Conservation (phyloP, 306 rosid genomes). For the Hippophae tibetana region DNA sequence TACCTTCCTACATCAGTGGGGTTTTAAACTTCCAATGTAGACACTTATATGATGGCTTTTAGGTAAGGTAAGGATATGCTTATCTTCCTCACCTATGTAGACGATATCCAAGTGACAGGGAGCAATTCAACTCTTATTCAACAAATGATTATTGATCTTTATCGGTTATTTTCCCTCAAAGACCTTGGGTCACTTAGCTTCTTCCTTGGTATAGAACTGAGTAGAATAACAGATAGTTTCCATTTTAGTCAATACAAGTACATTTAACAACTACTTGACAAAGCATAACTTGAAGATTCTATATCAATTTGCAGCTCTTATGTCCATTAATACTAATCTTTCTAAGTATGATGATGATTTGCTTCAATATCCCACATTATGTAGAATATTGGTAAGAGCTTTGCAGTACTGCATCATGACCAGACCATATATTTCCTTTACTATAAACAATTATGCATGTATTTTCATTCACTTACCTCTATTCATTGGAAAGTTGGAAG, state of each 20-base stretch:
- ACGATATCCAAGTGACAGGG: not conserved
- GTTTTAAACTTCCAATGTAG: not conserved
- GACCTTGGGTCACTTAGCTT: not conserved
- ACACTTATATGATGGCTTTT: too few species aligned
- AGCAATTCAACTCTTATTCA: not conserved
- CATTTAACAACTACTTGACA: not conserved
- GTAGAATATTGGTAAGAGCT: not conserved
- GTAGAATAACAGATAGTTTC: not conserved
- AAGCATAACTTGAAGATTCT: not conserved
- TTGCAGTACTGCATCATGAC: too few species aligned
- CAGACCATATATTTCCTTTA: not conserved
- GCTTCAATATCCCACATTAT: not conserved
- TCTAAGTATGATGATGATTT: not conserved
- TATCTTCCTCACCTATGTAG: not conserved
- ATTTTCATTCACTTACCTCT: not conserved
- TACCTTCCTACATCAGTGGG: not conserved
- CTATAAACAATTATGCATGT: too few species aligned
- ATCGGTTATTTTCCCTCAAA: not conserved
- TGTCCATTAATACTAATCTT: too few species aligned
- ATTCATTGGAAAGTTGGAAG: not conserved
- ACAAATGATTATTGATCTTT: not conserved
- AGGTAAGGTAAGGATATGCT: too few species aligned
- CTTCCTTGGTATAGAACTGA: not conserved
- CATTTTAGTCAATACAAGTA: not conserved
- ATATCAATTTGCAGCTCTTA: not conserved